Evolutionary conservation across 2,329 filamentous ascomycete genomes (phyloP).

Genomic region (Curvularia spicifera): DNA sequence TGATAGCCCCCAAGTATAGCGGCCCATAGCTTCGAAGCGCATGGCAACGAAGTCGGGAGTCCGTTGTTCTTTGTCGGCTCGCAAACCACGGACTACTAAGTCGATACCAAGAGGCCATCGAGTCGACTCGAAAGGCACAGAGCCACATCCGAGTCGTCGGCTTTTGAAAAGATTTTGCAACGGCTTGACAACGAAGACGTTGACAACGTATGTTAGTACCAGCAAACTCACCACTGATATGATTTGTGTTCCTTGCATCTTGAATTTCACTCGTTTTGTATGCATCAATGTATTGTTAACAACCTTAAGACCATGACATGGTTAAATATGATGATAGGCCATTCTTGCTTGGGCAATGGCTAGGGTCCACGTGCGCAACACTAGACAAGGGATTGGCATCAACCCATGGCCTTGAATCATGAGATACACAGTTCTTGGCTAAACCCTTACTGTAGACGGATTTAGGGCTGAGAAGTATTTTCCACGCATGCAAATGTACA

Average conservation of each 20-base stretch:
- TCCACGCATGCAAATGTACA: too few relatives aligned
- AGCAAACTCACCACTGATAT: background rate
- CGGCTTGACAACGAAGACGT: background rate
- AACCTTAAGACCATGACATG: background rate
- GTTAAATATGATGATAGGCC: background rate
- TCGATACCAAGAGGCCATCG: conserved; percentile 10
- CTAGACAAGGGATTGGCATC: conserved; percentile 1
- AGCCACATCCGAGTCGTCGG: conserved; percentile 5
- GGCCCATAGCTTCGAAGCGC: conserved; percentile 5
- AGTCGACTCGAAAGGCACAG: conserved; percentile 1
- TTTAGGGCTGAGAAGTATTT: too few relatives aligned
- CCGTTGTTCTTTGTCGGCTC: conserved; percentile 10
- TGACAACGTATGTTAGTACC: background rate
- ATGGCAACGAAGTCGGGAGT: conserved; percentile 8
- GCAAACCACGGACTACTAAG: background rate
- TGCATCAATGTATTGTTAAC: too few relatives aligned
- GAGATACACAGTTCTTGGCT: too few relatives aligned
- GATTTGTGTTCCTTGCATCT: background rate
- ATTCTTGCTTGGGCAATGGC: background rate
- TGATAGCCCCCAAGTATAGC: conserved; percentile 10
- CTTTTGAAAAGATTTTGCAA: conserved; percentile 3
- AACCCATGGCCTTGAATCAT: background rate
- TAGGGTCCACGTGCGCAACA: conserved; percentile 1
- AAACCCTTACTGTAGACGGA: background rate
- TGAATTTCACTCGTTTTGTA: background rate